A percentile compares a stretch with the other conserved stretches of the same genome.
These are phyloP conservation scores for Trichoderma brevicompactum DNA, from an alignment of 2,329 filamentous ascomycete species.

Conservation along the genomic window DNA sequence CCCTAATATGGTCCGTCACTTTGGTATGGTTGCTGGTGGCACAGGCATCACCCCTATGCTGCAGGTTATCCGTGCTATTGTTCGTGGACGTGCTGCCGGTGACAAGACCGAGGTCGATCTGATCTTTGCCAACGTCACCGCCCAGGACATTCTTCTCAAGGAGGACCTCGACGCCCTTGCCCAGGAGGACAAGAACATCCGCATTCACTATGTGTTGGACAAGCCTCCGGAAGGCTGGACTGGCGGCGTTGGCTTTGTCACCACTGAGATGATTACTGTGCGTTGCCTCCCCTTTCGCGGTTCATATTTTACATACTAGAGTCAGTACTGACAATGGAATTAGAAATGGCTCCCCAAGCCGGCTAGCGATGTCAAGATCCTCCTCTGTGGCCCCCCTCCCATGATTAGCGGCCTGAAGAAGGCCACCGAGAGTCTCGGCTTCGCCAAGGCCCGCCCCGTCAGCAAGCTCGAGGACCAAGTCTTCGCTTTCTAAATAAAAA, in stretches of 20 bases:
- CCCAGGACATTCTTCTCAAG: conserved; percentile 88
- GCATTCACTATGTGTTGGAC: conserved; percentile 94
- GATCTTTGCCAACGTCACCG: conserved; percentile 95
- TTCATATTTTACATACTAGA: neutral
- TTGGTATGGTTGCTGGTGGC: conserved; percentile 97
- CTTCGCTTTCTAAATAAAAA: conserved; percentile 73
- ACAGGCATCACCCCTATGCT: conserved; percentile 99
- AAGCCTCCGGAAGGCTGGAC: conserved; percentile 91
- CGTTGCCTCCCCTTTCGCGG: conserved; percentile 34
- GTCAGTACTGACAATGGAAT: conserved; percentile 31
- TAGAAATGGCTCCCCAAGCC: conserved; percentile 81
- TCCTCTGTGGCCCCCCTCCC: conserved; percentile 92
- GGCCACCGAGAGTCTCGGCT: conserved; percentile 84
- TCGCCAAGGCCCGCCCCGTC: conserved; percentile 88
- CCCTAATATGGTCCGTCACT: conserved; percentile 93
- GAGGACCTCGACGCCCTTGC: conserved; percentile 85
- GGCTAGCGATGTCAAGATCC: conserved; percentile 85
- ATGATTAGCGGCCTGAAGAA: conserved; percentile 99
- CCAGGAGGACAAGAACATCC: conserved; percentile 77
- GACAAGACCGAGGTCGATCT: conserved; percentile 90
- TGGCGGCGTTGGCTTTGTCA: conserved; percentile 93
- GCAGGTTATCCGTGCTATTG: conserved; percentile 89
- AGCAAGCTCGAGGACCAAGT: conserved; percentile 99
- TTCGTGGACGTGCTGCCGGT: conserved; percentile 75
- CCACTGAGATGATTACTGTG: conserved; percentile 91